Evolutionary conservation across 2,329 filamentous ascomycete genomes (phyloP).

Genomic region (Seiridium unicorne): DNA sequence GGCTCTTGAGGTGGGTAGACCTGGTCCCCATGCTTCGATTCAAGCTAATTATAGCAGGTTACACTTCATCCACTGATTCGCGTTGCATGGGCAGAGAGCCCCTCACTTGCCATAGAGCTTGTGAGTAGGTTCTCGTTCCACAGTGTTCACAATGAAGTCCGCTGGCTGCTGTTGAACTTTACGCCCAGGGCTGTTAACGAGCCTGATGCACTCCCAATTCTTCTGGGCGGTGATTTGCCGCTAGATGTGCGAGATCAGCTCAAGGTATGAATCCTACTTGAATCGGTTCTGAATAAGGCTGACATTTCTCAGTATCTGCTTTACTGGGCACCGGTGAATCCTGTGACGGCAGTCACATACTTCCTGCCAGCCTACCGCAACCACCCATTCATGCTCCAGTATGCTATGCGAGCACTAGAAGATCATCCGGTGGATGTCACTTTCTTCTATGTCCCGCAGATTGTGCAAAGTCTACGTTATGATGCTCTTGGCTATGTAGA

Average conservation of each 20-base stretch:
- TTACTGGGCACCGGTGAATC: conserved; percentile 91
- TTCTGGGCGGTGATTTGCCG: conserved; percentile 76
- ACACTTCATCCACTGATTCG: conserved; percentile 64
- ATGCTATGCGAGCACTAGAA: conserved; percentile 92
- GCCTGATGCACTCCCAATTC: conserved; percentile 77
- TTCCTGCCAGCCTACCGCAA: conserved; percentile 90
- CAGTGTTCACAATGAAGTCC: conserved; percentile 71
- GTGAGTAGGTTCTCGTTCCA: conserved; percentile 74
- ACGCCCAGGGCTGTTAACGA: conserved; percentile 80
- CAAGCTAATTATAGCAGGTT: conserved; percentile 36
- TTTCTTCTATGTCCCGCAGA: conserved; percentile 98
- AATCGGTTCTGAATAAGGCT: not conserved
- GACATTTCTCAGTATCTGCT: conserved; percentile 67
- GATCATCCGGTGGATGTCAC: conserved; percentile 95
- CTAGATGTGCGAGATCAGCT: conserved; percentile 80
- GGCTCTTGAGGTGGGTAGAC: conserved; percentile 34
- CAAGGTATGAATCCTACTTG: conserved; percentile 54
- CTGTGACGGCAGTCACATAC: conserved; percentile 88
- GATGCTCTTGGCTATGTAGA: conserved; percentile 93
- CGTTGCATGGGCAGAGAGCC: conserved; percentile 84
- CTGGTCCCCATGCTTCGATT: not conserved
- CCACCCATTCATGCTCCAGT: conserved; percentile 91
- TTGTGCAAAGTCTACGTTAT: conserved; percentile 92
- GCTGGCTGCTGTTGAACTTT: conserved; percentile 76
- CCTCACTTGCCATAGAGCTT: conserved; percentile 85